Evolutionary conservation across 2,329 filamentous ascomycete species (phyloP), one percentile per base, ranked within the genome.

Genomic region (Clarireedia sp.): DNA sequence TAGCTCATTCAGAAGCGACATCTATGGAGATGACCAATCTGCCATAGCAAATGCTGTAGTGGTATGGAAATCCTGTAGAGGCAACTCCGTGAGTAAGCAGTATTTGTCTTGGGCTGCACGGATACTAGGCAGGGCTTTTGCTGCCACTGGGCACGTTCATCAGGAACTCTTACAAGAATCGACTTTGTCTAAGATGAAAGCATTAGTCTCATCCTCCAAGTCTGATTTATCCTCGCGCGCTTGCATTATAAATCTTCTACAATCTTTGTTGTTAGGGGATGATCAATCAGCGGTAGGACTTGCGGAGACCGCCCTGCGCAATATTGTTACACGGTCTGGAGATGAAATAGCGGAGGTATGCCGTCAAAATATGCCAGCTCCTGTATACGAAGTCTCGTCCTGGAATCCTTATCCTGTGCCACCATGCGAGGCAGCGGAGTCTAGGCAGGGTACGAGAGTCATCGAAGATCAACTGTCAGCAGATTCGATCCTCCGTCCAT

Each of bases 91-190:
- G 16, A 87, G 83, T 55, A 73, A 80, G 24, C 79, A 82, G 16
- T 96, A 94, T 67, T 74, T 90, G 0, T 74, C 88, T 1, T 99
- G 95, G 95, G 87, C 89, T 45, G 91, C 89, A 3, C 81, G 86
- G 59, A 86, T 91, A 2, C 76, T 97, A 45, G 94, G 95, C 7
- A 82, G 90, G 67, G 85, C 89, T 0, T 97, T 91, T 70, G 84
- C 86, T 40, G 80, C 87, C 16, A 88, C 83, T 26, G 90, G 90
- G 1, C 76, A 82, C 54, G 78, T 89, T 5, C 80, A 83, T 16
- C 68, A 74, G 37, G 80, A 80, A 48, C 74, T 87, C 46, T 69
- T 86, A 1, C 74, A 77, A 24, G 85, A 88, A 66, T 83, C 82
- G 1, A 73, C 73, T 16, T 69, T 86, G 5, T 70, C 73, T 14